Conservation (phyloP, 805 yeast genomes). For the Cyberlindnera americana region DNA sequence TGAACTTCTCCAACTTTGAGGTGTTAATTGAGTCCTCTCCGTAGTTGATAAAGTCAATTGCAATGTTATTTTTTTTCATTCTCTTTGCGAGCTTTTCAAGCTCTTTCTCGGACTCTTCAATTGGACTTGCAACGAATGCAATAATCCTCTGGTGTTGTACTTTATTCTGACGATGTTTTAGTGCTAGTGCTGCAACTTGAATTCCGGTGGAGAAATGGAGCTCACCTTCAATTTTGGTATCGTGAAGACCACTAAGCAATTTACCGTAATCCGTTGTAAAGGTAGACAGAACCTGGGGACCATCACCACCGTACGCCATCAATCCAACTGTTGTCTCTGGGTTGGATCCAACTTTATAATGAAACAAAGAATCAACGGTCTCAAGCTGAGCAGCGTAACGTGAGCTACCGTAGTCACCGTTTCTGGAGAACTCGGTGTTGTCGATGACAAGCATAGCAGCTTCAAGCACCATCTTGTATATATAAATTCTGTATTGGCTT, state of each 20-base stretch:
- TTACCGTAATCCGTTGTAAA: conserved; percentile 85
- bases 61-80: conserved; percentile 88
- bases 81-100: conserved; percentile 83
- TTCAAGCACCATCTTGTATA: conserved; percentile 73
- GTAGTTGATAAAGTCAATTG: conserved; percentile 85
- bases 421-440: conserved; percentile 93
- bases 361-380: conserved; percentile 82
- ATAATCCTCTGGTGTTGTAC: conserved; percentile 88
- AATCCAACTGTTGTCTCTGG: conserved; percentile 95
- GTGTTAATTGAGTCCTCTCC: conserved; percentile 85
- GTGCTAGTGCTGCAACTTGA: conserved; percentile 90
- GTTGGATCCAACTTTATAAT: conserved; percentile 78
- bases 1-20: conserved; percentile 73
- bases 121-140: conserved; percentile 86
- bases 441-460: conserved; percentile 95
- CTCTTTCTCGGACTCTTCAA: conserved; percentile 63
- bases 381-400: conserved; percentile 92
- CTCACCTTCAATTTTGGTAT: conserved; percentile 65
- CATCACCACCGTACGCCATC: conserved; percentile 81
- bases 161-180: conserved; percentile 94
- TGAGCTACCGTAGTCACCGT: conserved; percentile 88
- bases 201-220: conserved; percentile 75
- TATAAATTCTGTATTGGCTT: neutral
- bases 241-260: conserved; percentile 79
- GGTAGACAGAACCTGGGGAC: conserved; percentile 85